Base-by-base conservation (phyloP, 306 rosid species). In the Vicia faba region DNA sequence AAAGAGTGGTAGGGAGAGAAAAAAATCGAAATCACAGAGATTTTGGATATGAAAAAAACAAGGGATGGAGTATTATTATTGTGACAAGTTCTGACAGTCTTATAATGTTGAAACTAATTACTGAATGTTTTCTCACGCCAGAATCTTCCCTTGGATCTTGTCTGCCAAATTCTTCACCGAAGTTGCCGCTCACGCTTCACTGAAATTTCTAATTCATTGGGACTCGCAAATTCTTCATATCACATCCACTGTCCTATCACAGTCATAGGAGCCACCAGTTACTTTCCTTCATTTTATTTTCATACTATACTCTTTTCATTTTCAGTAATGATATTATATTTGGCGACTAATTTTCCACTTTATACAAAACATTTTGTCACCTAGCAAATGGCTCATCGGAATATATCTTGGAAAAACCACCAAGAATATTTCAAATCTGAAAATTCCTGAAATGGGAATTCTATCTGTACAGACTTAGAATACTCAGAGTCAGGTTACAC, bases 101-200 rank as follows among this genome's bases (percentile, higher is more conserved):
- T 23, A 76, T 65, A 26, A 60, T 75, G 54, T 75, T 68, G 56
- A 81, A 60, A 36, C 38, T 38, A 75, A 61, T 70, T 67, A 66
- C 79, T 80, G 81, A 72, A 78, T 23, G 70, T 48, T 69, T 36
- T 61, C 16, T 77, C 82, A 82, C 86, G 88, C 89, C 78, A 69
- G 79, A 85, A 89, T 83, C 95, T 86, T 48, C 70, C 53, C 67
- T 66, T 79, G 64, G 89, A 85, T 85, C 78, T 79, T 57, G 80
- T 86, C 72, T 66, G 82, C 45, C 33, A 1, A 48, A 80, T 80
- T 82, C 64, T 70, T 69, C 71, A 86, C 77, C 69, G 87, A 84
- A 75, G 29, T 75, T 79, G 79, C 69, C 70, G 95, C 73, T 75
- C 78, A 69, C 79, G 85, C 81, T 72, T 66, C 84, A 70, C 91